Evolutionary conservation across 169 alveolate genomes (phyloP).

Genomic region (Eimeria maxima): DNA sequence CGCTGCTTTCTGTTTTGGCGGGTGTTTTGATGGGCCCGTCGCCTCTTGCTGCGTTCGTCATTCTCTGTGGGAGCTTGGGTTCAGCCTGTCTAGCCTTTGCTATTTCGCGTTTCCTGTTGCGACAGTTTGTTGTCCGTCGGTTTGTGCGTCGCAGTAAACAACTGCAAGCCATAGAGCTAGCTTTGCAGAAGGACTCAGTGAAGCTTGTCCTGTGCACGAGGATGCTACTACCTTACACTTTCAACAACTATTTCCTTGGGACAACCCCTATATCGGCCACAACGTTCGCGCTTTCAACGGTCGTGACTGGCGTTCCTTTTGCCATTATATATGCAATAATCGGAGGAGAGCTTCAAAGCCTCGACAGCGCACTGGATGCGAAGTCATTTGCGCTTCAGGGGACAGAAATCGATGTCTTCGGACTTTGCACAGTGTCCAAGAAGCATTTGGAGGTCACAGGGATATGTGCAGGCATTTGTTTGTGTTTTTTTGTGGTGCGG

Average conservation of each 20-base stretch:
- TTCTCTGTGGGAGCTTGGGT: slow-evolving; percentile 70
- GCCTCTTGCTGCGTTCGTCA: slow-evolving; percentile 46
- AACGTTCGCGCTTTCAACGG: slow-evolving; percentile 52
- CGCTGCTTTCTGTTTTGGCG: slow-evolving; percentile 73
- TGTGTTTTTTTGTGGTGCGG: slow-evolving; percentile 55
- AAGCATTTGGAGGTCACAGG: slow-evolving; percentile 58
- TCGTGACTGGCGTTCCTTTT: slow-evolving; percentile 66
- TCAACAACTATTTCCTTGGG: slow-evolving; percentile 72
- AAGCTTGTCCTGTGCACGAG: slow-evolving; percentile 73
- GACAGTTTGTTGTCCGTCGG: slow-evolving; percentile 57
- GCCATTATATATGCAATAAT: slow-evolving; percentile 61
- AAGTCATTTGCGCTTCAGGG: slow-evolving; percentile 55
- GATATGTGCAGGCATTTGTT: slow-evolving; percentile 34
- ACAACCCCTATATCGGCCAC: slow-evolving; percentile 50
- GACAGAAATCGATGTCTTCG: slow-evolving; percentile 46
- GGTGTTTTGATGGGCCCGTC: slow-evolving; percentile 74
- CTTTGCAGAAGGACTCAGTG: slow-evolving; percentile 45
- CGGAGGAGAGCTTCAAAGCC: slow-evolving; percentile 76
- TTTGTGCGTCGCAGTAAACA: slow-evolving; percentile 62
- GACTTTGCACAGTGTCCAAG: slow-evolving; percentile 61
- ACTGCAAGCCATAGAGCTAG: slow-evolving; percentile 65
- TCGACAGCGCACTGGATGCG: slow-evolving; percentile 71
- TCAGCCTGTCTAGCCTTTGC: slow-evolving; percentile 58
- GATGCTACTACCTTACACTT: slow-evolving; percentile 61
- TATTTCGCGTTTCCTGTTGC: slow-evolving; percentile 67